Conservation (phyloP, 208 protist species). For the Trypanosoma congolense region DNA sequence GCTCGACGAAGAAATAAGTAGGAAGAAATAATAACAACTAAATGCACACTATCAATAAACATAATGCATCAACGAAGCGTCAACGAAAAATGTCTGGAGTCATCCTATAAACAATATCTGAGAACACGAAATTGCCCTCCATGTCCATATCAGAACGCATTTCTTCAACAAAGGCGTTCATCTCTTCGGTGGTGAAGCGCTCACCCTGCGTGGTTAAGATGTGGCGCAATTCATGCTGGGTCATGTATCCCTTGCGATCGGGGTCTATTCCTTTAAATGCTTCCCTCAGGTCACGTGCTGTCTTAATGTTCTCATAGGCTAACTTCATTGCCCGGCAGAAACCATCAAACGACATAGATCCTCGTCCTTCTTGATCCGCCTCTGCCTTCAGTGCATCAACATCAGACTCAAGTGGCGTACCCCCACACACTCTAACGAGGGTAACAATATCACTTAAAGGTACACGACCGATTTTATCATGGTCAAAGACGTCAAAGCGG, state of each 20-base stretch:
- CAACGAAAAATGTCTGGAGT: conserved; percentile 72
- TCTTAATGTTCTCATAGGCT: conserved; percentile 50
- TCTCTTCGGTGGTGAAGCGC: conserved; percentile 84
- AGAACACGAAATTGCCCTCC: conserved; percentile 79
- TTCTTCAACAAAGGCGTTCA: conserved; percentile 86
- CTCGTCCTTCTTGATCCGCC: conserved; percentile 60
- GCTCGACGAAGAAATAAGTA: no score
- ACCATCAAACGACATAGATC: conserved; percentile 67
- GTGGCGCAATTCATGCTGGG: conserved; percentile 89
- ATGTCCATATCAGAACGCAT: conserved; percentile 83
- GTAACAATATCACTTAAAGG: conserved; percentile 43
- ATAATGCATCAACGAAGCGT: conserved; percentile 4
- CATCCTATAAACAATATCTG: conserved; percentile 83
- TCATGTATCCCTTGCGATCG: conserved; percentile 89
- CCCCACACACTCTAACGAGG: conserved; percentile 71
- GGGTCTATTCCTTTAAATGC: conserved; percentile 93
- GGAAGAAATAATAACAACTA: background rate
- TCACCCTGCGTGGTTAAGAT: conserved; percentile 94
- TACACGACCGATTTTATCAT: conserved; percentile 73
- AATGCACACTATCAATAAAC: conserved; percentile 1
- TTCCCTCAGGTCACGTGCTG: conserved; percentile 73
- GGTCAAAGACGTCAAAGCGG: conserved; percentile 72
- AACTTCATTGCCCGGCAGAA: conserved; percentile 69
- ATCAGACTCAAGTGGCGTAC: conserved; percentile 57
- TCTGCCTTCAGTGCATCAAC: conserved; percentile 41